These are phyloP conservation scores for Stemphylium beticola DNA, from an alignment of 2,329 filamentous ascomycete genomes.

Conservation along the genomic window DNA sequence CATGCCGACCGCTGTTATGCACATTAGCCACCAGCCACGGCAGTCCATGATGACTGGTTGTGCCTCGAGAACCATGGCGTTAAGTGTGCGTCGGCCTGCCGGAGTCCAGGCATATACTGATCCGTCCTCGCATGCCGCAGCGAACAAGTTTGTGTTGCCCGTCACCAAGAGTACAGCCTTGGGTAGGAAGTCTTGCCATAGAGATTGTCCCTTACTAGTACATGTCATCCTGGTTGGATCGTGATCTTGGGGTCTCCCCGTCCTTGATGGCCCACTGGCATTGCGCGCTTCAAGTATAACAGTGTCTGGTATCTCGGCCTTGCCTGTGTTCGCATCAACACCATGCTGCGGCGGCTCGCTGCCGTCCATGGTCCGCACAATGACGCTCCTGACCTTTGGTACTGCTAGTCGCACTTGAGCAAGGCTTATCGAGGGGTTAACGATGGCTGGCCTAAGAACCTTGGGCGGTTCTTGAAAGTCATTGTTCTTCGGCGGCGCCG, in stretches of 20 bases:
- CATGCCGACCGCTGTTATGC: constrained; percentile 85
- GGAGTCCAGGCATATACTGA: constrained; percentile 91
- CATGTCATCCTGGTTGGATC: constrained; percentile 87
- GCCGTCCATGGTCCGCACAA: constrained; percentile 79
- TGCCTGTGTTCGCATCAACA: constrained; percentile 51
- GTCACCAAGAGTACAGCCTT: constrained; percentile 87
- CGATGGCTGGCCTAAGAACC: constrained; percentile 83
- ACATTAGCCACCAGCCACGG: constrained; percentile 86
- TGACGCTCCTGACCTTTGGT: constrained; percentile 82
- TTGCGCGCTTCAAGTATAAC: constrained; percentile 90
- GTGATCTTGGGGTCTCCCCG: constrained; percentile 66
- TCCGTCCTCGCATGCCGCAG: constrained; percentile 90
- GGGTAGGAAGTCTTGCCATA: constrained; percentile 96
- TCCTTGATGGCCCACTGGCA: constrained; percentile 66
- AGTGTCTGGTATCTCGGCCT: constrained; percentile 62
- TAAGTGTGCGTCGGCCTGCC: constrained; percentile 83
- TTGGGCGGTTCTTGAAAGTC: constrained; percentile 67
- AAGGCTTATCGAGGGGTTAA: constrained; percentile 80
- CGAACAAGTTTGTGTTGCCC: constrained; percentile 90
- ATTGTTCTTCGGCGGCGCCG: constrained; percentile 52
- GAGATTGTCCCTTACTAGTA: constrained; percentile 75
- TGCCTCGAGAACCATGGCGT: constrained; percentile 84
- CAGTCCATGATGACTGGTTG: constrained; percentile 95
- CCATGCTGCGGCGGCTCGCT: constrained; percentile 59
- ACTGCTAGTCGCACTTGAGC: constrained; percentile 87